Base-by-base conservation (phyloP, 2,329 filamentous ascomycete species). In the Alternaria gansuensis region DNA sequence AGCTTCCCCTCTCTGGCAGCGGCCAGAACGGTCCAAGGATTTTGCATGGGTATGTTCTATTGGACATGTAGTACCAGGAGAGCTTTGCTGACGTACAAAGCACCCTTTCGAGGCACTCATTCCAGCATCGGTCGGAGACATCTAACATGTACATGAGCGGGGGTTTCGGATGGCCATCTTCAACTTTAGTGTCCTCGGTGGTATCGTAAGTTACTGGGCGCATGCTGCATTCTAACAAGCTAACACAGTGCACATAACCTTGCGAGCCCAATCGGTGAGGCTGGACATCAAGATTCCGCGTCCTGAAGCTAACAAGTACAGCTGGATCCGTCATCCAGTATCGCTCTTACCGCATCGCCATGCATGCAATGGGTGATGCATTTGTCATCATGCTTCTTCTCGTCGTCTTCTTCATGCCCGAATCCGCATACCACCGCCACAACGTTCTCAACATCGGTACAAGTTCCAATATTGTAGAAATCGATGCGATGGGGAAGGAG, bases 41-140 rank as follows among this genome's bases (percentile, higher is more conserved):
- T 71, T 7, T 70, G 66, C 41, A 69, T 70, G 66, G 61, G 59
- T 58, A 51, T 26, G 44, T 44, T 6, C 13, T 24, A 8, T 36
- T 10, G 4, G 5, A 13, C 10, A 4, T 40, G 21, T 23, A 2
- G 24, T 6, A 21, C 7, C 4, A 46, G 6, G 10, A 11, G 3
- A 31, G 21, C 21, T 24, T 24, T 36, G 10, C 26, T 55, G 2
- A 54, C 21, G 9, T 11, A 2, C 10, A 11, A n/a, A 59, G 66
- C 67, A 5, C 68, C 68, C 13, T 68, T 68, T 71, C 17, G 68
- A 71, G 43, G 68, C 68, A 5, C 54, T 71, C 26, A 67, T 71
- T n/a, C 68, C 68, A 4, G 57, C 67, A 11, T 71, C 68, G 1
- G 62, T 71, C 17, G 59, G 59, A 51, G 67, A 71, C 33, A 62